Base-by-base conservation (phyloP, 768 basidiomycete genomes). In the Auriculariales sp. region DNA sequence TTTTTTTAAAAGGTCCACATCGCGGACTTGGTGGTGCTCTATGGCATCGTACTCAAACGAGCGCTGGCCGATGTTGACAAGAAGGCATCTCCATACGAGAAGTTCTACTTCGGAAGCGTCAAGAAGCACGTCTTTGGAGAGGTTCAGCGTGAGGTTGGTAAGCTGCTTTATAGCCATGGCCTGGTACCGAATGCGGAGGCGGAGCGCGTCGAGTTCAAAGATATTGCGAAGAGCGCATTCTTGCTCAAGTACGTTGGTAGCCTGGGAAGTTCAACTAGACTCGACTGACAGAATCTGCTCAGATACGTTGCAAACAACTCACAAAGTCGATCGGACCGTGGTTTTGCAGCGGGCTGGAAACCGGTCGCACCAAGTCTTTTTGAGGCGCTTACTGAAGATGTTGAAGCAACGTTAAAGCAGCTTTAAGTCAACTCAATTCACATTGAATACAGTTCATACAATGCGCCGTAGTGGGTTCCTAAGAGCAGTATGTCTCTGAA, bases 51-150 rank as follows among this genome's bases (percentile, higher is more conserved):
- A 1, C 46, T 59, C 12, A 29, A 56, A 17, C 54, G 48, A 9
- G 58, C 60, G 14, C 39, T 61, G 28, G 53, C 56, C 5, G 56
- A 53, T 11, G 50, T 44, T 3, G 46, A 49, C 33, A 27, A 17
- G n/a, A 52, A 50, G n/a, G 39, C 49, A 4, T 47, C 45, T 15
- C 47, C 60, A n/a, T 61, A 50, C 42, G 53, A 47, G 2, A 57
- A 56, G 28, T 62, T 61, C 44, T 59, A 54, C 46, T 62, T 55
- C 47, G 60, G 55, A 14, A 54, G 56, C 28, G 54, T 55, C n/a
- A 45, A 49, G 24, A 49, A 49, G 24, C 57, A 58, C 48, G 46
- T 42, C 25, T 58, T 56, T 56, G 57, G 57, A 24, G 57, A 57
- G 25, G 49, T 58, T 9, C 54, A 53, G 7, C 48, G 48, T 17